Evolutionary conservation across 2,329 filamentous ascomycete genomes (phyloP).

Genomic region (Trichoderma atrobrunneum): DNA sequence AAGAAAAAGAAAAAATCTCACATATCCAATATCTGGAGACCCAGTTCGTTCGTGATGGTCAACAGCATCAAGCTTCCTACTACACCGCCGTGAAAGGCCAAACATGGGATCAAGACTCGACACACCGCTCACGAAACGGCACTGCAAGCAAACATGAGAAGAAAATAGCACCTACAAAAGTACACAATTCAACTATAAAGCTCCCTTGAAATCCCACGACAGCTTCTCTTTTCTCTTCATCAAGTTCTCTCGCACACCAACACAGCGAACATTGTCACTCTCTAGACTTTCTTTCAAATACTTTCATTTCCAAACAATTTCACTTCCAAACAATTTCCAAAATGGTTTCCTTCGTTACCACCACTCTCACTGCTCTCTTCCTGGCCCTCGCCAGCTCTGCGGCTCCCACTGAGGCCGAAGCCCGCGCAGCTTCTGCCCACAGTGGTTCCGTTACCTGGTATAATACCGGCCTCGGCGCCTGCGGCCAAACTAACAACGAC

Average conservation of each 20-base stretch:
- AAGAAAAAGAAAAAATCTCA: background rate
- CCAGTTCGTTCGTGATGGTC: background rate
- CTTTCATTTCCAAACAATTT: background rate
- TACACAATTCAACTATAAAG: slow-evolving; percentile 3
- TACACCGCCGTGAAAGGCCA: background rate
- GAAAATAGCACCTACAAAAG: background rate
- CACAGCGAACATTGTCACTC: background rate
- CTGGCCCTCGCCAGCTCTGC: slow-evolving; percentile 13
- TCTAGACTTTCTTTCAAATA: background rate
- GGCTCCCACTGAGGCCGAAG: slow-evolving; percentile 1
- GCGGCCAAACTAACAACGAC: slow-evolving; percentile 55
- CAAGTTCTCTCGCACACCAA: background rate
- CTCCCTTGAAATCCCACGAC: background rate
- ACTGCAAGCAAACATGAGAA: background rate
- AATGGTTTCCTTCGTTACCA: slow-evolving; percentile 16
- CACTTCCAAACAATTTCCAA: background rate
- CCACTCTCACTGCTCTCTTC: background rate
- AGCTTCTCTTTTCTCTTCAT: background rate
- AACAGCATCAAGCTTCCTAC: background rate
- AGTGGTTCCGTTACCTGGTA: slow-evolving; percentile 51
- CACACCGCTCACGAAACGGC: background rate
- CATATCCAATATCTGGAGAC: background rate
- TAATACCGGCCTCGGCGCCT: slow-evolving; percentile 63
- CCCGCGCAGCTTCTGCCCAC: background rate
- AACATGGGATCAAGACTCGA: background rate